Percentiles rank a stretch among this genome's conserved stretches.
Conservation (phyloP, 257 asterid species). For the Solanum infundibuliforme region DNA sequence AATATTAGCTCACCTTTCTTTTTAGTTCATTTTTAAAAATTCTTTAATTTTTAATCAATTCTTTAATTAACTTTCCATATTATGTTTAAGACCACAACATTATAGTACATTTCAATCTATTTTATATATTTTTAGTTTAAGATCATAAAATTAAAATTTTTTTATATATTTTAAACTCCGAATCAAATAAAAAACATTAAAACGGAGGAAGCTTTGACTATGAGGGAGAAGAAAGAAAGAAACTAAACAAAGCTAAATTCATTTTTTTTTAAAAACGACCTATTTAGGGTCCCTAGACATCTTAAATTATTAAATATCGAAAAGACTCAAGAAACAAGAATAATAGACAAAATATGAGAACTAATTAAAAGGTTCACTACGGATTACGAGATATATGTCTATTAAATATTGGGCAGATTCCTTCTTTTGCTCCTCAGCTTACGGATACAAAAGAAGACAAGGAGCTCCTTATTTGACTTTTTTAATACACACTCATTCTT, state of each 20-base stretch:
- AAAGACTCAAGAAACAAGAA: background rate
- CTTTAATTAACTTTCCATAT: background rate
- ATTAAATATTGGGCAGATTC: background rate
- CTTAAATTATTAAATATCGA: too few species aligned
- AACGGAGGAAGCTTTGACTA: background rate
- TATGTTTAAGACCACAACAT: too few species aligned
- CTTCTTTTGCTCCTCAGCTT: background rate
- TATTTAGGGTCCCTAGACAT: background rate
- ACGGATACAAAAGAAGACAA: background rate
- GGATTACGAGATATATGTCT: background rate
- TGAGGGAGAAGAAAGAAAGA: background rate
- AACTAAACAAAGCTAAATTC: background rate
- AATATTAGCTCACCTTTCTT: too few species aligned
- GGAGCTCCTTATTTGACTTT: background rate
- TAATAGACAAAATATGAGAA: background rate
- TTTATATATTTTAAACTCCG: too few species aligned
- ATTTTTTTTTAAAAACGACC: background rate
- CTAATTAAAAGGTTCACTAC: background rate
- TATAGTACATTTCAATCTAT: too few species aligned
- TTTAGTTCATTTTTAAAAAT: too few species aligned
- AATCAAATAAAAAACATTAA: too few species aligned
- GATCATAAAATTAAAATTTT: too few species aligned
- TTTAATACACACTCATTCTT: rapidly evolving
- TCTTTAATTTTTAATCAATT: too few species aligned
- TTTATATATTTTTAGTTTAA: too few species aligned